Evolutionary conservation across 2,329 filamentous ascomycete genomes (phyloP), one percentile per base, ranked within the genome.

Genomic region (Botrytis squamosa): DNA sequence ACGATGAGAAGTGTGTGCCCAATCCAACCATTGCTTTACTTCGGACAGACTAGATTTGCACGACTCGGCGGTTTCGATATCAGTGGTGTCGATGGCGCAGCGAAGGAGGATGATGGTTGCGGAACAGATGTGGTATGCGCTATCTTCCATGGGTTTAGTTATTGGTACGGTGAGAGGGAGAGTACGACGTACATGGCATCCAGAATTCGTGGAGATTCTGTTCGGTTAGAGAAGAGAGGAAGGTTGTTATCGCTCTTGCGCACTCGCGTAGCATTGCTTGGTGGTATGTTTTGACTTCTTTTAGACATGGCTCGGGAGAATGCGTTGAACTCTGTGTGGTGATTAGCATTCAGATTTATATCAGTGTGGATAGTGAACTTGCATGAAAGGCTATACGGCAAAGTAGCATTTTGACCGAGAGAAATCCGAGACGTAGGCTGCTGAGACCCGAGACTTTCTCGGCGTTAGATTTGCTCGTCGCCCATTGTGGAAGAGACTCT

Each of bases 71-170:
- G 74, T 66, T 25, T 44, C 29, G 8, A 57, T 25, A 59, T 78
- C 74, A 7, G 63, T 74, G 22, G 76, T 74, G 42, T 78, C 77
- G 25, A 78, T 70, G 25, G 75, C 75, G 42, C 76, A 78, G 12
- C 77, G 75, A 46, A 78, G 72, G 29, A 77, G 62, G 22, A 78
- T 60, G 9, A 73, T 77, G 10, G 75, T 74, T 29, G 80, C 76
- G 25, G 80, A 79, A 49, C 77, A 77, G 4, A 81, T 74, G 63
- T 81, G 79, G 72, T 81, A 80, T 60, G 80, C 77, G n/a, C 76
- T 78, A 60, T 81, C 78, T 80, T 20, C 5, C 3, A 16, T 36
- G 33, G 3, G 8, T 25, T 49, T 46, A n/a, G 44, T 49, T 20
- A 49, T n/a, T 38, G 2, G 29, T 6, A 38, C 20, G 49, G 25